Base-by-base conservation (phyloP, 2,329 filamentous ascomycete species). In the Meredithiella fracta region DNA sequence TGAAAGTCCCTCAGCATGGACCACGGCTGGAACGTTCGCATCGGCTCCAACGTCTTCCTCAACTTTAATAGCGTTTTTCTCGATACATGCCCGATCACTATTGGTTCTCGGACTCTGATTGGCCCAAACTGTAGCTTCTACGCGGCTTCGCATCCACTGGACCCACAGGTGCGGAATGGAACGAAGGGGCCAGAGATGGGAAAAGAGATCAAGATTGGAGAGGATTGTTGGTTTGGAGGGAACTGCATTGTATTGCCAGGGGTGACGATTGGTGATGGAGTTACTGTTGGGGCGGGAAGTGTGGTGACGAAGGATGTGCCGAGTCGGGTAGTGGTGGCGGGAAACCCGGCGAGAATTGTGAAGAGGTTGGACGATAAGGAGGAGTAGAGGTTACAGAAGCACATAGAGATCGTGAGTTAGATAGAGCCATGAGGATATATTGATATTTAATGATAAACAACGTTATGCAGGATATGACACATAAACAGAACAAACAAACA, bases 151-250 rank as follows among this genome's bases (percentile, higher is more conserved):
- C 89, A 95, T 67, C 87, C 88, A 1, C 68, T 89, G 0, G 86
- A 94, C 62, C 85, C 86, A 0, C 74, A 74, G 0, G 61, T 91
- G 3, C 78, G 88, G 29, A 83, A 90, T 63, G 87, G 88, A 0
- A 82, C 76, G 0, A 73, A 77, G 14, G 88, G 88, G 0, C 87
- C 87, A 0, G 89, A 95, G 66, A 63, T 70, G 7, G 89, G 87
- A 0, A 80, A 78, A 61, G 78, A 84, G 8, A 86, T 95, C 59
- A 75, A 72, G 34, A 80, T 94, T 54, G 86, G 83, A 0, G 82
- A 88, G 60, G 88, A 94, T 69, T 86, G 85, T 68, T 88, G 86
- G 86, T 68, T 91, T 29, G 85, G 82, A 1, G 85, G 85, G 0
- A 83, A 82, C 63, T 80, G 80, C 3, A 78, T 73, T 22, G 77